These are phyloP conservation scores for Monilinia laxa DNA, from an alignment of 2,329 filamentous ascomycete genomes.

Conservation along the genomic window DNA sequence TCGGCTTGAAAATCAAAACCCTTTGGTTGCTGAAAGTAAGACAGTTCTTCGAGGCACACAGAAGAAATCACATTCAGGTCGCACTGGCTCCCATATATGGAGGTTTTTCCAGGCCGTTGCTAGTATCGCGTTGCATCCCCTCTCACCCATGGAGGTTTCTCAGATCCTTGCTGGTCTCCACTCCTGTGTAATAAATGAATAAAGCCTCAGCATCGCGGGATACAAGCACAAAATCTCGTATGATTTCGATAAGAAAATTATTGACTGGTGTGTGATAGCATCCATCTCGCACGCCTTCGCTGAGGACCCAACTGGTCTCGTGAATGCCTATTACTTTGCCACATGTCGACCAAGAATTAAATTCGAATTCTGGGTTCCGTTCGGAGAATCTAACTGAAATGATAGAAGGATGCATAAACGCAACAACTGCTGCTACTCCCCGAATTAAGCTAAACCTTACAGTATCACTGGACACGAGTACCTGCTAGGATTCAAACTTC, in stretches of 20 bases:
- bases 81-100: not conserved
- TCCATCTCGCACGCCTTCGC: slow-evolving; percentile 13
- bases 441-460: not conserved
- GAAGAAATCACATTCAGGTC: not conserved
- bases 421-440: not conserved
- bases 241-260: not conserved
- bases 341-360: not conserved
- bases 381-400: slow-evolving; percentile 1
- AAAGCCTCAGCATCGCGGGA: not conserved
- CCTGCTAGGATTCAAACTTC: not conserved
- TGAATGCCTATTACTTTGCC: not conserved
- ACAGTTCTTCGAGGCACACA: not conserved
- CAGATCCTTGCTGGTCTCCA: not conserved
- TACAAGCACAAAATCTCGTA: not conserved
- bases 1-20: not conserved
- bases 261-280: not conserved
- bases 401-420: not conserved
- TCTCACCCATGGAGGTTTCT: not conserved
- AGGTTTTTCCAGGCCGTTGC: not conserved
- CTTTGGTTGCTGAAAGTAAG: not conserved
- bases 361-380: no score
- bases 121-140: not conserved
- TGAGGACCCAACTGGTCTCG: not conserved
- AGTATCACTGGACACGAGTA: not conserved
- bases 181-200: not conserved